Evolutionary conservation across 2,329 filamentous ascomycete species (phyloP).

Genomic region (Fusarium compactum): DNA sequence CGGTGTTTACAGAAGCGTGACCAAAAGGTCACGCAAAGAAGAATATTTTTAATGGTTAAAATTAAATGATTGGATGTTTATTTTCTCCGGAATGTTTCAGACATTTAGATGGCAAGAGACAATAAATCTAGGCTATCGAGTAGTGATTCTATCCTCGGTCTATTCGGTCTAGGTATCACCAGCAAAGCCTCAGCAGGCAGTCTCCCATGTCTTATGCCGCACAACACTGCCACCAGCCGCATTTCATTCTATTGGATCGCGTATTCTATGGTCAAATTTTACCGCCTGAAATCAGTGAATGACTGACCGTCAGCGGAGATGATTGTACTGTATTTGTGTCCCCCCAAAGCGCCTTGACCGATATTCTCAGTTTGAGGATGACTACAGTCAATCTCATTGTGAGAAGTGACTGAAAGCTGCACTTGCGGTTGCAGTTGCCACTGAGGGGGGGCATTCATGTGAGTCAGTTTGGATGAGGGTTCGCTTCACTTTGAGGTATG

Average conservation of each 20-base stretch:
- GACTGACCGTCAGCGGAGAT: conserved; percentile 10
- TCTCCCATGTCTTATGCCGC: conserved; percentile 25
- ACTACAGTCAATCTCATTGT: conserved; percentile 5
- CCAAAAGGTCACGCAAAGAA: conserved; percentile 37
- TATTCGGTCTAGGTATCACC: conserved; percentile 10
- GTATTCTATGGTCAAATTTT: background rate
- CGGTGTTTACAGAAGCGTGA: conserved; percentile 34
- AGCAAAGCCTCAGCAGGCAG: conserved; percentile 29
- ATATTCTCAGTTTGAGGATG: conserved; percentile 27
- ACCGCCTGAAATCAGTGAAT: background rate
- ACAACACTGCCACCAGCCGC: conserved; percentile 30
- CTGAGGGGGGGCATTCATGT: conserved; percentile 22
- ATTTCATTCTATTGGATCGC: conserved; percentile 8
- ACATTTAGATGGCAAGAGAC: conserved; percentile 17
- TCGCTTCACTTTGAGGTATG: background rate
- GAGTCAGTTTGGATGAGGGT: conserved; percentile 31
- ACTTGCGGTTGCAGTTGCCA: conserved; percentile 13
- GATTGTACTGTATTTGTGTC: conserved; percentile 2
- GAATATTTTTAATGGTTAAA: background rate
- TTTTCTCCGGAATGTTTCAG: background rate
- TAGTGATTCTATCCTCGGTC: background rate
- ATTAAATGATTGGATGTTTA: background rate
- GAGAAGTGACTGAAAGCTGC: conserved; percentile 18
- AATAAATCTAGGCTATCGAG: background rate
- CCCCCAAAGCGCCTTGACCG: conserved; percentile 32